Evolutionary conservation across 2,329 filamentous ascomycete genomes (phyloP).

Genomic region (Taxawa tesnikishii): DNA sequence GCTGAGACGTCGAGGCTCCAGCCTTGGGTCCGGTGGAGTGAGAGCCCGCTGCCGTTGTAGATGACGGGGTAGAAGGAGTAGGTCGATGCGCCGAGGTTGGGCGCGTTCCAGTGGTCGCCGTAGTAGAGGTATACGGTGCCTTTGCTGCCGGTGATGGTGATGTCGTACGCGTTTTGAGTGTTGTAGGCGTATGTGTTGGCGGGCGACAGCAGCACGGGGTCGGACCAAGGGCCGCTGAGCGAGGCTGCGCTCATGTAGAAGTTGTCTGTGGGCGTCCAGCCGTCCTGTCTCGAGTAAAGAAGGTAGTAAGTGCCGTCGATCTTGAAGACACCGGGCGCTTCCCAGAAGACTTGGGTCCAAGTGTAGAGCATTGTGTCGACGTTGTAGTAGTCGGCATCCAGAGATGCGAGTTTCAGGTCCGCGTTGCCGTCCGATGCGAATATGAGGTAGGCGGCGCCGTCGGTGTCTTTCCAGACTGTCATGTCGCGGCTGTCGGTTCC

Average conservation of each 20-base stretch:
- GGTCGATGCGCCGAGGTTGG: slow-evolving; percentile 33
- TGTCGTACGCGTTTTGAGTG: slow-evolving; percentile 49
- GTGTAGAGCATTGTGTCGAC: slow-evolving; percentile 12
- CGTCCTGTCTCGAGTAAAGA: slow-evolving; percentile 39
- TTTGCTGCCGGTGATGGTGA: slow-evolving; percentile 29
- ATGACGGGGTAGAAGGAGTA: slow-evolving; percentile 16
- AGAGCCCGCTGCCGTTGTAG: slow-evolving; percentile 10
- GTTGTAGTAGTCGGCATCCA: slow-evolving; percentile 14
- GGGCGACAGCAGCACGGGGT: slow-evolving; percentile 47
- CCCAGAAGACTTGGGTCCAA: slow-evolving; percentile 20
- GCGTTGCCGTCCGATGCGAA: slow-evolving; percentile 31
- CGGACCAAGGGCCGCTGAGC: slow-evolving; percentile 48
- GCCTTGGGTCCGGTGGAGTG: slow-evolving; percentile 13
- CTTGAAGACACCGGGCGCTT: slow-evolving; percentile 53
- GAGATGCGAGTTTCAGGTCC: slow-evolving; percentile 13
- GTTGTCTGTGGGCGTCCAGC: slow-evolving; percentile 52
- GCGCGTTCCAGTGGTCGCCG: slow-evolving; percentile 53
- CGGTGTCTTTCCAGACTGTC: slow-evolving; percentile 49
- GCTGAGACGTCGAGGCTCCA: slow-evolving; percentile 14
- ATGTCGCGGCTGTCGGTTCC: slow-evolving; percentile 45
- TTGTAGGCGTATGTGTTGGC: slow-evolving; percentile 45
- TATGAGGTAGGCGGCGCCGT: slow-evolving; percentile 47
- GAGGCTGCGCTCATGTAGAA: slow-evolving; percentile 47
- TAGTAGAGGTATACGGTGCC: slow-evolving; percentile 41
- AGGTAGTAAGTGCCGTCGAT: slow-evolving; percentile 49